Base-by-base conservation (phyloP, 768 basidiomycete genomes). In the Mycena floridula region DNA sequence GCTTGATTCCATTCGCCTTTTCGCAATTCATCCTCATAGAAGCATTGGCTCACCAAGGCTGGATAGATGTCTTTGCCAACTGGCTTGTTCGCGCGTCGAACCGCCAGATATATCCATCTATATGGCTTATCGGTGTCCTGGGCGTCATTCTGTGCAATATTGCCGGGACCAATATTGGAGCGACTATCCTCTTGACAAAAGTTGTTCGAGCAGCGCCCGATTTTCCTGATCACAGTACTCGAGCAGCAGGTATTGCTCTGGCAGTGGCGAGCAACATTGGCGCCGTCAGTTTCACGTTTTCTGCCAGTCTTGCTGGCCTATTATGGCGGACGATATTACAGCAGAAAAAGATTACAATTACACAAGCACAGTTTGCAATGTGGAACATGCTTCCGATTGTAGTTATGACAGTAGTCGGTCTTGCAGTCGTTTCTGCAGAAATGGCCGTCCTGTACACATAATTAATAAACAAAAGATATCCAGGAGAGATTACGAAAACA, bases 21-120 rank as follows among this genome's bases (percentile, higher is more conserved):
- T 83, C 86, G 1, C 91, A 94, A 63, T 97, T 98, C 66, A 90
- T 97, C 52, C 78, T 98, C 45, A 89, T 95, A 46, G 86, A 94
- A 57, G 87, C 75, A 0, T 74, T 98, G 5, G 72, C 81, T 11
- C 73, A 80, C 49, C 81, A 84, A 47, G 91, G 91, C 22, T 98
- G 94, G 92, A 89, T 95, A 7, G 71, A 79, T 11, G 72, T 93
- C 20, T 95, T 94, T 57, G 84, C 81, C 0, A 52, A 53, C 3
- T 85, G 85, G 82, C 67, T 77, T 13, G 46, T 62, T 25, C 64
- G 43, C 53, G 77, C 53, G 25, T 68, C 59, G 4, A 45, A 52
- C 30, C 56, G 55, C 2, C 49, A 59, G 27, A 54, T 65, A 20
- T 59, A 68, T 37, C 52, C 65, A 1, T 63, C 71, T 5, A 68